phyloP scores from a whole-genome alignment of 2,329 filamentous ascomycete species.

The Hypoxylon sp. region DNA sequence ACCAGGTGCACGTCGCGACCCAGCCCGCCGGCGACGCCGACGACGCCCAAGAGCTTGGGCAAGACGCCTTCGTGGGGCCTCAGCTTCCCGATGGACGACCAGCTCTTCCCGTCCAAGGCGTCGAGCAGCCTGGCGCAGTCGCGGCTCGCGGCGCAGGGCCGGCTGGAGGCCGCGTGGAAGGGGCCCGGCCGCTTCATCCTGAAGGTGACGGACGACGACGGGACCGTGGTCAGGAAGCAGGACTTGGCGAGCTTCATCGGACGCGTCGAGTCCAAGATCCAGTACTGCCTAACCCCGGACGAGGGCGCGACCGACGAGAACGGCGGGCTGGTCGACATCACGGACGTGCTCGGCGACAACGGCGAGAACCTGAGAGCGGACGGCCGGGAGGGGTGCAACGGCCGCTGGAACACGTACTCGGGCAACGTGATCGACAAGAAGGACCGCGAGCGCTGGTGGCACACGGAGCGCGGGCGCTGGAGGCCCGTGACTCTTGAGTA shows the following conservation, averaged over 20 bases:
- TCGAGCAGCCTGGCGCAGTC: slow-evolving; percentile 59
- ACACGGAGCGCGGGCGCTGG: slow-evolving; percentile 59
- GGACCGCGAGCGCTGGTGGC: slow-evolving; percentile 60
- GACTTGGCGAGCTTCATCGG: slow-evolving; percentile 70
- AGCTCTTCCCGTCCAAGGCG: slow-evolving; percentile 41
- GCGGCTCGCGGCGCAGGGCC: slow-evolving; percentile 67
- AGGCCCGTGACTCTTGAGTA: slow-evolving; percentile 31
- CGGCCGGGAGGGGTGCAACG: slow-evolving; percentile 53
- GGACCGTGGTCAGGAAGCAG: slow-evolving; percentile 59
- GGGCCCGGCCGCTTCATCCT: slow-evolving; percentile 62
- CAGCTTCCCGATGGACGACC: slow-evolving; percentile 39
- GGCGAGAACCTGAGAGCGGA: slow-evolving; percentile 53
- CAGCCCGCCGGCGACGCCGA: slow-evolving; percentile 46
- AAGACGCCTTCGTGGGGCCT: slow-evolving; percentile 36
- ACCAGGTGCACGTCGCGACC: slow-evolving; percentile 36
- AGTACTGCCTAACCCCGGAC: slow-evolving; percentile 68
- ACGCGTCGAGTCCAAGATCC: slow-evolving; percentile 62
- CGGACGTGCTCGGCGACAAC: slow-evolving; percentile 57
- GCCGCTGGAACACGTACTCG: slow-evolving; percentile 55
- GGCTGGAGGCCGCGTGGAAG: slow-evolving; percentile 27
- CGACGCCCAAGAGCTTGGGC: slow-evolving; percentile 41
- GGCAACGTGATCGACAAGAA: slow-evolving; percentile 49
- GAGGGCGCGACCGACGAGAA: slow-evolving; percentile 62
- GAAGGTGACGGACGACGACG: slow-evolving; percentile 63
- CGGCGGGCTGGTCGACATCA: slow-evolving; percentile 62